Conservation (phyloP, 352 stramenopile genomes). For the Globisporangium okanoganense region DNA sequence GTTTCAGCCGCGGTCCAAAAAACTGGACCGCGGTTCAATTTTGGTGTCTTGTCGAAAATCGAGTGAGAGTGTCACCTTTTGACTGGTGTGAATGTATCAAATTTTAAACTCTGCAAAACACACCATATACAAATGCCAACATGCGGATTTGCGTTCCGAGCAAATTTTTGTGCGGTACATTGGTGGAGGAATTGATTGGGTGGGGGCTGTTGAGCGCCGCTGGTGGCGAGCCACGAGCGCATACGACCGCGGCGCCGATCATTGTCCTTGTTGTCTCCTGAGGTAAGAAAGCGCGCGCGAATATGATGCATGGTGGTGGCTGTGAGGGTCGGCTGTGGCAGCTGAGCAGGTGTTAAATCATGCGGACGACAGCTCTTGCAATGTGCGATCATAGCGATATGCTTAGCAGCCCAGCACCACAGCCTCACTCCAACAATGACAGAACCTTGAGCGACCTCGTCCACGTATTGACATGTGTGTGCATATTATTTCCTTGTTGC, state of each 20-base stretch:
- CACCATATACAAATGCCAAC: conserved; percentile 7
- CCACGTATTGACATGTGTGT: neutral
- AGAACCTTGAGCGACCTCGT: neutral
- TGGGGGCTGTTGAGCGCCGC: conserved; percentile 15
- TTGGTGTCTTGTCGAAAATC: neutral
- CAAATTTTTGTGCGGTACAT: conserved; percentile 20
- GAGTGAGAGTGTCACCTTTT: neutral
- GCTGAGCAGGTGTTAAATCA: neutral
- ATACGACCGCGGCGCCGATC: conserved; percentile 10
- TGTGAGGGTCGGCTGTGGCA: neutral
- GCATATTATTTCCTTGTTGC: neutral
- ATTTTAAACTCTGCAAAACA: neutral
- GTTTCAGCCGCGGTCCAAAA: too few relatives aligned
- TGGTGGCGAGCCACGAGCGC: conserved; percentile 2
- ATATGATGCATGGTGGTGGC: neutral
- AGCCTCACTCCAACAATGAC: neutral
- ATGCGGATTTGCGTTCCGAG: conserved; percentile 4
- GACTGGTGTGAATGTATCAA: conserved; percentile 11
- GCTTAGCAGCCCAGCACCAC: neutral
- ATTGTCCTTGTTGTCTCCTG: conserved; percentile 82
- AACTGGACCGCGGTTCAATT: conserved; percentile 1
- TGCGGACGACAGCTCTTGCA: neutral
- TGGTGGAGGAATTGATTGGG: conserved; percentile 12
- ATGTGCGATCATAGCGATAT: neutral
- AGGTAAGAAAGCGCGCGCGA: conserved; percentile 32